Percentiles rank a stretch among this genome's conserved stretches.
Conservation (phyloP, 805 yeast species). For the Nakazawaea wyomingensis region DNA sequence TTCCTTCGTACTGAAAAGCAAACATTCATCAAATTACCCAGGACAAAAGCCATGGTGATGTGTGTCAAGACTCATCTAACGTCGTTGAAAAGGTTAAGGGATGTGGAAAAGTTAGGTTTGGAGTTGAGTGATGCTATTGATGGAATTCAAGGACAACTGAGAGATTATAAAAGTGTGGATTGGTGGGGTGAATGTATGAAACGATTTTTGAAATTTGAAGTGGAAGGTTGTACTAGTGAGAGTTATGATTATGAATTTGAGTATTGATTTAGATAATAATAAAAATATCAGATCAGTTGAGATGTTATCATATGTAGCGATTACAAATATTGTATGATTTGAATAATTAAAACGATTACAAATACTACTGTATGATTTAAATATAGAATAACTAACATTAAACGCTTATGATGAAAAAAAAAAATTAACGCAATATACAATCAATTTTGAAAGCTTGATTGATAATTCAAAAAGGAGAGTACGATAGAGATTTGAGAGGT, state of each 20-base stretch:
- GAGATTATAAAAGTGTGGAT: slow-evolving; percentile 50
- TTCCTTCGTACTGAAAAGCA: slow-evolving; percentile 51
- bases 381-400: no score
- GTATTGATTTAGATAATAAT: no score
- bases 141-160: slow-evolving; percentile 49
- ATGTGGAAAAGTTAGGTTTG: slow-evolving; percentile 33
- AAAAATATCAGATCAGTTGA: no score
- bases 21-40: slow-evolving; percentile 39
- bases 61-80: slow-evolving; percentile 46
- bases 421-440: no score
- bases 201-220: slow-evolving; percentile 22
- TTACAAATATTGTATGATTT: no score
- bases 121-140: slow-evolving; percentile 51
- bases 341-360: no score
- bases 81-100: slow-evolving; percentile 35
- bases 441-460: no score
- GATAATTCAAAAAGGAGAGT: no score
- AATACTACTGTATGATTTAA: no score
- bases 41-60: slow-evolving; percentile 36
- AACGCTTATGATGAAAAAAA: no score
- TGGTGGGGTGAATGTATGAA: slow-evolving; percentile 50
- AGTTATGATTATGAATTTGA: slow-evolving; percentile 19
- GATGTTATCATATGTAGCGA: no score
- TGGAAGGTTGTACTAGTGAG: slow-evolving; percentile 28
- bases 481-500: no score